phyloP scores from a whole-genome alignment of 352 stramenopile species.

The Pelagophyceae sp. region DNA sequence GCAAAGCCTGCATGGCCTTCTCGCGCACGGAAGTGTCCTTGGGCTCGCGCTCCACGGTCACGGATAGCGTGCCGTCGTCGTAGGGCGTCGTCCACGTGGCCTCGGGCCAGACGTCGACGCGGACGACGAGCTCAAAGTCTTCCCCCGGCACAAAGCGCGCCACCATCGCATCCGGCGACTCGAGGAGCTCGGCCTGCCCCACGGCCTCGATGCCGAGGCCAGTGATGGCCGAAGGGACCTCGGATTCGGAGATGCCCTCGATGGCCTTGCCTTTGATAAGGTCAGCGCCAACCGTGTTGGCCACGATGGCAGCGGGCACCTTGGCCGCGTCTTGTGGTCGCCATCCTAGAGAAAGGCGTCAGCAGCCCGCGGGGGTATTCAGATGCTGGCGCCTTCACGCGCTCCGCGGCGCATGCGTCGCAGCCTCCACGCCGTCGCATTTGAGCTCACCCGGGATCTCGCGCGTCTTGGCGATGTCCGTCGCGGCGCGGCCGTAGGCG shows the following conservation, averaged over 20 bases:
- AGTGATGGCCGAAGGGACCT: conserved; percentile 1
- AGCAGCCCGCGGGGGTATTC: too few species aligned
- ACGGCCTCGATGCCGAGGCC: conserved; percentile 7
- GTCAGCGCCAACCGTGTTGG: neutral
- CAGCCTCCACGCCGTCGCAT: too few species aligned
- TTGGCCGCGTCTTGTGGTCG: neutral
- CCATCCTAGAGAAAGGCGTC: neutral
- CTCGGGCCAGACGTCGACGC: conserved; percentile 9
- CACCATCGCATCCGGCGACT: neutral
- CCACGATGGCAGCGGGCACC: neutral
- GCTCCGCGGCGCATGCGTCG: too few species aligned
- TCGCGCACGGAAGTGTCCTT: conserved; percentile 2
- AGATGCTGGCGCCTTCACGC: too few species aligned
- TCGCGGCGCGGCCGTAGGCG: neutral
- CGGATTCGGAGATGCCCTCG: neutral
- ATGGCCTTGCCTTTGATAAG: neutral
- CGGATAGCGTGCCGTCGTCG: neutral
- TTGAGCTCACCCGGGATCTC: neutral
- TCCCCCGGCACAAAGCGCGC: neutral
- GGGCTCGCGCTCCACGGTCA: neutral
- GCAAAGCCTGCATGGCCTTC: conserved; percentile 7
- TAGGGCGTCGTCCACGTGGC: neutral
- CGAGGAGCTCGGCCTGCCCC: neutral
- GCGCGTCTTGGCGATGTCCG: neutral
- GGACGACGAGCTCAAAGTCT: neutral